Percentiles rank a stretch among this genome's conserved stretches.
Evolutionary conservation across 2,329 filamentous ascomycete species (phyloP).

Genomic region (Penicillium aurantiogriseum): DNA sequence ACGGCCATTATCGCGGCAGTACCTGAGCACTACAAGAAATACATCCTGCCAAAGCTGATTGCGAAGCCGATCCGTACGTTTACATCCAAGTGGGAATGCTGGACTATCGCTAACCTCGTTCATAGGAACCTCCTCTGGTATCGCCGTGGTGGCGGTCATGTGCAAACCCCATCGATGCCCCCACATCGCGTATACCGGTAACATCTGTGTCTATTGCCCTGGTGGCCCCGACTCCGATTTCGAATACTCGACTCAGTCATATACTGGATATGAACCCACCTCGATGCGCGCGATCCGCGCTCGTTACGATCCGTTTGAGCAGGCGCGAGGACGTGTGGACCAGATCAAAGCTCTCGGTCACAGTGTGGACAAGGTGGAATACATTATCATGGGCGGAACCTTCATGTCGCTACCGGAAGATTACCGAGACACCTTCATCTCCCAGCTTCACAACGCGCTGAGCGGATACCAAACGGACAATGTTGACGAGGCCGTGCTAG

Average conservation of each 20-base stretch:
- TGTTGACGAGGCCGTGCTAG: constrained; percentile 91
- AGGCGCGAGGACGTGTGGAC: constrained; percentile 91
- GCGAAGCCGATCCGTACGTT: constrained; percentile 86
- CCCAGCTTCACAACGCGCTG: constrained; percentile 92
- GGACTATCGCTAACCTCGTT: constrained; percentile 17
- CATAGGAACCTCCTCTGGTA: constrained; percentile 87
- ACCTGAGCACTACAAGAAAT: constrained; percentile 99
- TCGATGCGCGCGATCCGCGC: constrained; percentile 98
- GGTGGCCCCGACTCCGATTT: constrained; percentile 98
- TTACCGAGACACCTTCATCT: constrained; percentile 91
- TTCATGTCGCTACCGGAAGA: constrained; percentile 94
- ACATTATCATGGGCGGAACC: constrained; percentile 99
- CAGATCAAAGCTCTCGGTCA: constrained; percentile 95
- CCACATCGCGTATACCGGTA: constrained; percentile 96
- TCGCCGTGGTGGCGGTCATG: constrained; percentile 98
- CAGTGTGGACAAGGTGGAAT: constrained; percentile 98
- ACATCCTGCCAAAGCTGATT: constrained; percentile 92
- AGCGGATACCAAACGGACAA: constrained; percentile 93
- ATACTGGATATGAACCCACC: constrained; percentile 96
- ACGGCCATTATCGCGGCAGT: constrained; percentile 97
- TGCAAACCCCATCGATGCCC: constrained; percentile 98
- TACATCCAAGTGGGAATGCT: background rate
- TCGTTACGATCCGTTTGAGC: constrained; percentile 95
- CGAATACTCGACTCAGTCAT: constrained; percentile 98
- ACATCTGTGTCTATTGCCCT: constrained; percentile 98